Base-by-base conservation (phyloP, 2,329 filamentous ascomycete genomes). In the Monosporascus sp. region DNA sequence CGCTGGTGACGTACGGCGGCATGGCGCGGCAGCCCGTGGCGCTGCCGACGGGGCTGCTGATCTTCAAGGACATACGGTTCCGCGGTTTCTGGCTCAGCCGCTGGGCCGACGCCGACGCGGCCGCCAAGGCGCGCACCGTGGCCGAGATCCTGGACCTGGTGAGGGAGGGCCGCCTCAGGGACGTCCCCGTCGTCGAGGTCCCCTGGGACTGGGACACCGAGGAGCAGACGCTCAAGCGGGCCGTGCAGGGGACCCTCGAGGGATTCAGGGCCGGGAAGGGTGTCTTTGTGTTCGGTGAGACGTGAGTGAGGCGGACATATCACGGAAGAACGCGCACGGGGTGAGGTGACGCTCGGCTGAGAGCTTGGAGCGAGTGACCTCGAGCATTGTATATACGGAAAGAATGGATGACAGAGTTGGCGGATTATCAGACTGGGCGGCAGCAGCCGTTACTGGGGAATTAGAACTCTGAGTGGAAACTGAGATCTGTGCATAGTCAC, bases 41-140 rank as follows among this genome's bases (percentile, higher is more conserved):
- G 7, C 73, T 97, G 56, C 90, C 93, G 0, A 88, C 92, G 1
- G 89, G 88, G 0, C 77, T 95, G 61, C 76, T 97, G 55, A 99
- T 99, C 63, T 99, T 99, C 76, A 94, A 93, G 71, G 85, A 97
- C 62, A 79, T 97, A 50, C 80, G 83, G 50, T 96, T 97, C 66
- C 81, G 89, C 57, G 95, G 94, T 5, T 99, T 97, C 72, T 99
- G 94, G 94, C 85, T 97, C 24, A 94, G 88, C 66, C 84, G 80
- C 55, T 97, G 94, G 93, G 90, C 88, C 48, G 86, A 92, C 67
- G 74, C 79, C 57, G 80, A 97, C 62, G 81, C 85, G 0, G 77
- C 79, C 6, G 85, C 87, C 55, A 95, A 95, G 75, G 81, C 82
- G 67, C 81, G 79, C 65, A 96, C 90, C 45, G 85, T 97, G n/a